These are phyloP conservation scores for Cyberlindnera mrakii DNA, from an alignment of 805 yeast species.

Conservation along the genomic window DNA sequence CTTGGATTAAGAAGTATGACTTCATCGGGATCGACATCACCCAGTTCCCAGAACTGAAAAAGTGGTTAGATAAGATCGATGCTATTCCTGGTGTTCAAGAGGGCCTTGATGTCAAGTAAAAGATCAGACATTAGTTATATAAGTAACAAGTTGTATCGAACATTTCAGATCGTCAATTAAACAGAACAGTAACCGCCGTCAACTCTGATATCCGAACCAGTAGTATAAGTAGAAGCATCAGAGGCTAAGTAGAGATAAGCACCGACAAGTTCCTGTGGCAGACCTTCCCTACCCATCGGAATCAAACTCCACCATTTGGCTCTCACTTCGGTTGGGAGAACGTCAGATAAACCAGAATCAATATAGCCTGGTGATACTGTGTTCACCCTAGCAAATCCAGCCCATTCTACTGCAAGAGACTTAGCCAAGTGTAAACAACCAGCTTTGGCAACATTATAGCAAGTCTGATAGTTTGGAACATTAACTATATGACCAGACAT, in stretches of 20 bases:
- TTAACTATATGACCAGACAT: conserved; percentile 88
- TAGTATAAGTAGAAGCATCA: conserved; percentile 73
- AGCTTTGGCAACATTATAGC: conserved; percentile 48
- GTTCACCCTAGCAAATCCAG: conserved; percentile 82
- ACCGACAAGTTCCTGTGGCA: conserved; percentile 70
- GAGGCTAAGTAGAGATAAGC: conserved; percentile 77
- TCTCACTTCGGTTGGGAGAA: conserved; percentile 37
- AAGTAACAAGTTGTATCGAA: not conserved
- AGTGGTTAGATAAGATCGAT: conserved; percentile 35
- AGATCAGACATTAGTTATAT: not conserved
- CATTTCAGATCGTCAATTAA: not conserved
- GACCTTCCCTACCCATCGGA: conserved; percentile 73
- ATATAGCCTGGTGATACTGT: conserved; percentile 85
- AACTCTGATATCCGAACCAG: conserved; percentile 70
- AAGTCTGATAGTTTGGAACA: conserved; percentile 81
- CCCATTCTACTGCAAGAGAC: conserved; percentile 61
- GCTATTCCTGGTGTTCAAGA: conserved; percentile 28
- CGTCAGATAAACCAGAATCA: conserved; percentile 57
- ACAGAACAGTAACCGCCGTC: conserved; percentile 65
- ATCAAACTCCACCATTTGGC: conserved; percentile 43
- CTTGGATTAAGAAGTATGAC: conserved; percentile 34
- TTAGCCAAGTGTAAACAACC: conserved; percentile 17
- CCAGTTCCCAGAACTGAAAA: conserved; percentile 33
- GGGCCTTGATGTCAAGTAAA: conserved; percentile 1
- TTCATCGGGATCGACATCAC: conserved; percentile 21